Percentiles rank a stretch among this genome's conserved stretches.
phyloP scores from a whole-genome alignment of 225 moss, liverwort and hornwort species.

The Sphagnum tenellum region DNA sequence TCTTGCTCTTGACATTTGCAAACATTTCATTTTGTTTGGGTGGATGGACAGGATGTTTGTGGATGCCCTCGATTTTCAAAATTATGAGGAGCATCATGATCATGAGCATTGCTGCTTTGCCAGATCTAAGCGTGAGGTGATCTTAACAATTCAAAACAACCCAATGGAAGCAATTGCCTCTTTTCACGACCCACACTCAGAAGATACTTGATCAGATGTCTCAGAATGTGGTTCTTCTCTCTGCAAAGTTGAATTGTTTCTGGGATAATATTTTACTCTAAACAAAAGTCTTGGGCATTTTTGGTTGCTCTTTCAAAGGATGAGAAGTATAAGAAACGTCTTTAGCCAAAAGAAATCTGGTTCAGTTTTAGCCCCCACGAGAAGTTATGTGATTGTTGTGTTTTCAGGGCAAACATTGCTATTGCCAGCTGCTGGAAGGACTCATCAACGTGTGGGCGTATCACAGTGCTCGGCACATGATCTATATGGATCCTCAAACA shows the following conservation, averaged over 20 bases:
- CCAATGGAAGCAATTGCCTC: too few species aligned
- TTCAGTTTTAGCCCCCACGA: too few species aligned
- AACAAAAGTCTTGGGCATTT: too few species aligned
- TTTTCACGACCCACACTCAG: too few species aligned
- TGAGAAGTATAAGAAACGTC: too few species aligned
- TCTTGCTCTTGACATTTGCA: conserved; percentile 10
- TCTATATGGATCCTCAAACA: conserved; percentile 61
- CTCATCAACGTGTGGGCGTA: conserved; percentile 93
- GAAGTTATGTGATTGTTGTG: neutral
- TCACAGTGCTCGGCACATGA: conserved; percentile 75
- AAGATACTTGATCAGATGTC: too few species aligned
- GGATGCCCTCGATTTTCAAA: conserved; percentile 67
- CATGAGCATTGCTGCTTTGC: conserved; percentile 66
- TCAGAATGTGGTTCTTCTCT: too few species aligned
- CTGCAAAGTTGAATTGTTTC: too few species aligned
- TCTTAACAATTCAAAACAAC: too few species aligned
- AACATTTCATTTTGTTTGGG: conserved; percentile 1
- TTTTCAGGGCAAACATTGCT: conserved; percentile 70
- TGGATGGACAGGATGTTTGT: conserved; percentile 65
- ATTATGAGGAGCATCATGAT: conserved; percentile 57
- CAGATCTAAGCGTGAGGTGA: conserved; percentile 57
- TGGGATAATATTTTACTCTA: too few species aligned
- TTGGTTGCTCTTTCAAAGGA: too few species aligned
- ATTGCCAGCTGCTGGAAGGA: conserved; percentile 76
- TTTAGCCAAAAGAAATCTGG: too few species aligned